These are phyloP conservation scores for Xylaria sp. DNA, from an alignment of 2,329 filamentous ascomycete species.

Conservation along the genomic window DNA sequence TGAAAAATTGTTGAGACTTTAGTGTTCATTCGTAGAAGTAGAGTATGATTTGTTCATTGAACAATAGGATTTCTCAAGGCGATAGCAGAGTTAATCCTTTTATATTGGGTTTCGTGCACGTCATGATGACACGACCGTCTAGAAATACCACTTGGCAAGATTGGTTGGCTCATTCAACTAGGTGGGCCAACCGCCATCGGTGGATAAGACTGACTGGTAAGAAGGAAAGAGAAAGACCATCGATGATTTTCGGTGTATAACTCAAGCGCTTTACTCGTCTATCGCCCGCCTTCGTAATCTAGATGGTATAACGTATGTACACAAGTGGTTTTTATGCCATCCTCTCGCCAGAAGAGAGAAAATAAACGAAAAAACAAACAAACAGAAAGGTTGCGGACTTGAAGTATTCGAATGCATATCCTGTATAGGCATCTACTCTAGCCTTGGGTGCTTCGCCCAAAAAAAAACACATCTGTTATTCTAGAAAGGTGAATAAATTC, in stretches of 20 bases:
- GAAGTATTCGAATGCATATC: background rate
- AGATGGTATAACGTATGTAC: constrained; percentile 14
- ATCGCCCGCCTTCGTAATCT: background rate
- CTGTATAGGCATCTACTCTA: background rate
- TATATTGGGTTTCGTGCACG: background rate
- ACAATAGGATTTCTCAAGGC: background rate
- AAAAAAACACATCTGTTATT: constrained; percentile 57
- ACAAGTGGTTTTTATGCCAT: background rate
- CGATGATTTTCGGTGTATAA: background rate
- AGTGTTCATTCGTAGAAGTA: background rate
- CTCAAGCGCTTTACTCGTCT: background rate
- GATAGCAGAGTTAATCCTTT: background rate
- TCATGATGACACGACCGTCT: constrained; percentile 13
- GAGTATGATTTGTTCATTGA: background rate
- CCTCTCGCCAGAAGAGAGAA: background rate
- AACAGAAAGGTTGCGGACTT: background rate
- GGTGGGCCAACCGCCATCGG: background rate
- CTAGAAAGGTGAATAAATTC: constrained; percentile 94
- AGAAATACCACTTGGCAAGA: background rate
- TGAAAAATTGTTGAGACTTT: background rate
- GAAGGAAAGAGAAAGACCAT: background rate
- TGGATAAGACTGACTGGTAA: background rate
- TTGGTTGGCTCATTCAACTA: background rate
- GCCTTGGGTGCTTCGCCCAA: background rate
- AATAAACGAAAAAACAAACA: background rate